These are phyloP conservation scores for Colletotrichum orchidophilum DNA, from an alignment of 2,329 filamentous ascomycete genomes.

Conservation along the genomic window DNA sequence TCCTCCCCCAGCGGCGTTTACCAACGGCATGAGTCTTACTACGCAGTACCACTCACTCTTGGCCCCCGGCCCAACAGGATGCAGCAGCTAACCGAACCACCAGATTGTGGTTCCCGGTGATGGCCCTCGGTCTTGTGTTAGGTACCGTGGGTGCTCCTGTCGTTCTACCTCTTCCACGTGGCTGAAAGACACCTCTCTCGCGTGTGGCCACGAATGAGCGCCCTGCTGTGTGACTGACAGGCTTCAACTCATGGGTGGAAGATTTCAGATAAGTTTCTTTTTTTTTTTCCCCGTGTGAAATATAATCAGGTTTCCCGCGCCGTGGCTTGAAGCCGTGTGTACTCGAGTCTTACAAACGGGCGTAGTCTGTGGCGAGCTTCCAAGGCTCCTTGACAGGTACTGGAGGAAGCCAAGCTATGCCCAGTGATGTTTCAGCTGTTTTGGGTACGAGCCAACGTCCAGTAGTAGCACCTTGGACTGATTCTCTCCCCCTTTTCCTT, in stretches of 20 bases:
- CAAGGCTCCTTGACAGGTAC: background rate
- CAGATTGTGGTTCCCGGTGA: background rate
- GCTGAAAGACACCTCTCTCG: background rate
- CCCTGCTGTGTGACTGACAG: background rate
- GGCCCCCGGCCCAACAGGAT: background rate
- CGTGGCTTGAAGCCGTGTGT: background rate
- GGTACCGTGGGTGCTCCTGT: background rate
- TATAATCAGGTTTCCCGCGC: background rate
- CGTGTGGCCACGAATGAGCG: too few species aligned
- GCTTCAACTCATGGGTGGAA: background rate
- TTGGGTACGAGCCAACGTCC: background rate
- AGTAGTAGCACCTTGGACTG: background rate
- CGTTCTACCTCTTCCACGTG: slow-evolving; percentile 8
- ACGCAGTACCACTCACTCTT: background rate
- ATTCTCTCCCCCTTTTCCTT: background rate
- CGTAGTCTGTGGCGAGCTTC: background rate
- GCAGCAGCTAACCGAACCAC: background rate
- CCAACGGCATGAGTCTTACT: too few species aligned
- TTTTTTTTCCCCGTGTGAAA: background rate
- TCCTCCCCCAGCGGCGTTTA: too few species aligned
- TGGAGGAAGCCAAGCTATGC: background rate
- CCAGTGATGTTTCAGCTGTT: background rate
- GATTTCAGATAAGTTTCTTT: background rate
- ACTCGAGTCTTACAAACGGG: background rate
- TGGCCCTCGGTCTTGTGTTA: background rate